Evolutionary conservation across 2,329 filamentous ascomycete species (phyloP).

Genomic region (Colletotrichum gloeosporioides): DNA sequence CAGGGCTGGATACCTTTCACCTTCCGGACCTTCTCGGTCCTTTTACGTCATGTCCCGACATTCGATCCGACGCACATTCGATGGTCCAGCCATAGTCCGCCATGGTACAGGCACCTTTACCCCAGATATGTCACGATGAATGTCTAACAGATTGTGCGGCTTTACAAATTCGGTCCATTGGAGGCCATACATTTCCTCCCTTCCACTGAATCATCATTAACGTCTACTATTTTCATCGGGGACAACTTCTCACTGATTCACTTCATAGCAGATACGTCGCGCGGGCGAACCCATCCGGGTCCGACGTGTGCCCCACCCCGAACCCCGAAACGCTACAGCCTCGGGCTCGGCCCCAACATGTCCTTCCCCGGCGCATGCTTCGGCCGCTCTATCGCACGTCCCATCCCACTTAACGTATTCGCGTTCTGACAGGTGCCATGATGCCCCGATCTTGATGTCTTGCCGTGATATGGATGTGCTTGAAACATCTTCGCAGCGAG

Average conservation of each 20-base stretch:
- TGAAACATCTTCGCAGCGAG: background rate
- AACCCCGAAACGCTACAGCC: background rate
- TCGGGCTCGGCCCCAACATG: background rate
- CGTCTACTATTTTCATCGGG: background rate
- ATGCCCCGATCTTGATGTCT: background rate
- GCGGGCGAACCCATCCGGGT: background rate
- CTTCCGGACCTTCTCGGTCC: background rate
- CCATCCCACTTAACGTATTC: background rate
- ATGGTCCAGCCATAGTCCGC: background rate
- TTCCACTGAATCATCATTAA: background rate
- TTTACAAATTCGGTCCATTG: background rate
- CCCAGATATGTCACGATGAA: background rate
- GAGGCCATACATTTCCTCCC: background rate
- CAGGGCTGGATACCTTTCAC: background rate
- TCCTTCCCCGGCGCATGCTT: background rate
- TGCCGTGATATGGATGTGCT: background rate
- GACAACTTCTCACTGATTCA: background rate
- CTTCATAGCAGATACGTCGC: rapidly evolving
- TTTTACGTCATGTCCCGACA: background rate
- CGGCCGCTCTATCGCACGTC: background rate
- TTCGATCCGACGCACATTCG: background rate
- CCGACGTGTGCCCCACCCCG: background rate
- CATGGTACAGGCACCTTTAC: background rate
- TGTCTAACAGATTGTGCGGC: background rate
- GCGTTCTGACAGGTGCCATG: background rate